phyloP scores from a whole-genome alignment of 805 yeast genomes.

The Candida ovalis region DNA sequence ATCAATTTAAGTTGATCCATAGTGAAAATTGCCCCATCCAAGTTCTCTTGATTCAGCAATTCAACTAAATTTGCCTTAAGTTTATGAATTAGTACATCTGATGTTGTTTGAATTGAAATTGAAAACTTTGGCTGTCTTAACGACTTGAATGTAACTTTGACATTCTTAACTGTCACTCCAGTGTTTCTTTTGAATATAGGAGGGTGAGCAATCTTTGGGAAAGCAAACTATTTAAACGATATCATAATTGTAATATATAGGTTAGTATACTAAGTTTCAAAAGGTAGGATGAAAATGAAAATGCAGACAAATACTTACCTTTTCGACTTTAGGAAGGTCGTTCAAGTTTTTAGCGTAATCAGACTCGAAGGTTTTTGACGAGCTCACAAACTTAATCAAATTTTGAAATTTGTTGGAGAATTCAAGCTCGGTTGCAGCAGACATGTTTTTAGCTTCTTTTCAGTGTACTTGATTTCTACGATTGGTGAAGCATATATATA shows the following conservation, averaged over 20 bases:
- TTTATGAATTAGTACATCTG: slow-evolving; percentile 30
- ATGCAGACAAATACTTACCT: slow-evolving; percentile 6
- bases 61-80: slow-evolving; percentile 37
- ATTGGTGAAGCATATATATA: background rate
- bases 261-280: background rate
- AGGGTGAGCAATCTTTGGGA: slow-evolving; percentile 21
- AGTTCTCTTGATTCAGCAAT: slow-evolving; percentile 18
- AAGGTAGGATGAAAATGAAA: background rate
- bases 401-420: slow-evolving; percentile 48
- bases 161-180: slow-evolving; percentile 16
- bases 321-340: slow-evolving; percentile 5
- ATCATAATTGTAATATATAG: background rate
- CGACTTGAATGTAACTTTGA: slow-evolving; percentile 51
- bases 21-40: slow-evolving; percentile 24
- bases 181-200: slow-evolving; percentile 30
- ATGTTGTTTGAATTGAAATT: slow-evolving; percentile 12
- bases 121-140: slow-evolving; percentile 70
- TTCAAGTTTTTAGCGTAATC: slow-evolving; percentile 9
- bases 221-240: slow-evolving; percentile 5
- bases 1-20: slow-evolving; percentile 41
- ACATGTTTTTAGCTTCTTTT: slow-evolving; percentile 7
- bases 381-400: slow-evolving; percentile 42
- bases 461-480: background rate
- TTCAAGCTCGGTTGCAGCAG: slow-evolving; percentile 34
- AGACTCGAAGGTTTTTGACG: slow-evolving; percentile 19